Evolutionary conservation across 129 eudicot species (phyloP), one percentile per base, ranked within the genome.

Genomic region (Apium graveolens): DNA sequence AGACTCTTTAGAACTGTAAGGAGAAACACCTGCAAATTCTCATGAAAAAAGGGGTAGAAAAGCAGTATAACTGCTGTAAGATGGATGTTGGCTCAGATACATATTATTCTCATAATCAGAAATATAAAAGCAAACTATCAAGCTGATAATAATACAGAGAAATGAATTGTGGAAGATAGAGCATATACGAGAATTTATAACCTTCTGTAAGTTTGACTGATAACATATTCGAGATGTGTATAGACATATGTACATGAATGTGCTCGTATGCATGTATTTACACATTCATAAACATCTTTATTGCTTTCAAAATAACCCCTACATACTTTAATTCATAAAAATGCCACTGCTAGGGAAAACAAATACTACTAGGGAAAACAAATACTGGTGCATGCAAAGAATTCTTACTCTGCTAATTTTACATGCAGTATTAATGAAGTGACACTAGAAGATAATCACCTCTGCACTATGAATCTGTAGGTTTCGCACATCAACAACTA

Each of bases 1-100:
- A 96, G 96, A 82, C 99, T 93, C 86, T 89, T 96, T 85, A 96
- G 86, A 79, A 96, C 97, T 49, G 99, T 89, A 86, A 96, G 87
- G 83, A 96, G 83, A 85, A 89, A 96, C 78, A 96, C 99, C 99
- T 96, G 91, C 75, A 71, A 85, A 66, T 75, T 70, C 78, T 63
- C 13, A 74, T 53, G 37, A 76, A 80, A 41, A n/a, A 70, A 82
- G 46, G 62, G 24, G 55, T 49, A 62, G 42, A 35, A 71, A 48
- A 76, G 12, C 74, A 45, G 13, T 51, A 35, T 39, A 41, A 42
- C 18, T 48, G 80, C 55, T 48, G 70, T 39, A 37, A 31, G 7
- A n/a, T 53, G 63, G 60, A 72, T 27, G 31, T 35, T n/a, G 37
- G 1, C 14, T 41, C 42, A 27, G 76, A 69, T 18, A 76, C 9